phyloP scores from a whole-genome alignment of 1,139 yeast genomes.

The Saccharomyces hybrid region DNA sequence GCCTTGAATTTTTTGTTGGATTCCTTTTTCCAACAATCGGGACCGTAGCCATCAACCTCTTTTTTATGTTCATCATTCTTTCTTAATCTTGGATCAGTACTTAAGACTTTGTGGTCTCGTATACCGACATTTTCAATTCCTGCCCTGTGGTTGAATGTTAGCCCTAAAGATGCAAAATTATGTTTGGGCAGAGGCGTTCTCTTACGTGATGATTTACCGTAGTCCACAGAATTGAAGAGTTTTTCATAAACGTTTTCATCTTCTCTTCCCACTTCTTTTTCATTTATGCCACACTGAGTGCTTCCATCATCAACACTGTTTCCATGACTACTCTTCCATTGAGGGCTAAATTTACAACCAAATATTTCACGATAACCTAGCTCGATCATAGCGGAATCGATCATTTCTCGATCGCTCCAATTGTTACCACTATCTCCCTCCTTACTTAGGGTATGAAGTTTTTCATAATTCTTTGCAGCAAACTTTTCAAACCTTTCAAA shows the following conservation, averaged over 20 bases:
- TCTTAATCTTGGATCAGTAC: conserved; percentile 74
- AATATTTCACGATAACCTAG: conserved; percentile 63
- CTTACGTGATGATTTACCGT: neutral
- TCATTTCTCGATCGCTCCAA: conserved; percentile 13
- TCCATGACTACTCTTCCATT: conserved; percentile 37
- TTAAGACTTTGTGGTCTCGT: conserved; percentile 71
- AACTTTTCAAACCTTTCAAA: conserved; percentile 51
- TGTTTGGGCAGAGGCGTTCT: conserved; percentile 1
- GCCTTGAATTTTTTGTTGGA: conserved; percentile 40
- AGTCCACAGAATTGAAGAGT: conserved; percentile 7
- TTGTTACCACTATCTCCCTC: conserved; percentile 1
- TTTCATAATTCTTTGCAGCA: conserved; percentile 38
- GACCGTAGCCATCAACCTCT: conserved; percentile 74
- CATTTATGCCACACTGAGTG: conserved; percentile 5
- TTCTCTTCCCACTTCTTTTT: conserved; percentile 26
- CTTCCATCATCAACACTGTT: conserved; percentile 5
- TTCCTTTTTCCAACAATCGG: conserved; percentile 48
- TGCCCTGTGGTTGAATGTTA: conserved; percentile 72
- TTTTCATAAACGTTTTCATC: conserved; percentile 24
- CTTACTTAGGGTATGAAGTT: conserved; percentile 15
- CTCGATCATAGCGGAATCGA: conserved; percentile 64
- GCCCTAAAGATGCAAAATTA: neutral
- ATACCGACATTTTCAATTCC: conserved; percentile 83
- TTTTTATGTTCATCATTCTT: conserved; percentile 52
- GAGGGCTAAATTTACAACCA: conserved; percentile 35